Evolutionary conservation across 352 stramenopile genomes (phyloP), one percentile per base, ranked within the genome.

Genomic region (Phytophthora aleatoria): DNA sequence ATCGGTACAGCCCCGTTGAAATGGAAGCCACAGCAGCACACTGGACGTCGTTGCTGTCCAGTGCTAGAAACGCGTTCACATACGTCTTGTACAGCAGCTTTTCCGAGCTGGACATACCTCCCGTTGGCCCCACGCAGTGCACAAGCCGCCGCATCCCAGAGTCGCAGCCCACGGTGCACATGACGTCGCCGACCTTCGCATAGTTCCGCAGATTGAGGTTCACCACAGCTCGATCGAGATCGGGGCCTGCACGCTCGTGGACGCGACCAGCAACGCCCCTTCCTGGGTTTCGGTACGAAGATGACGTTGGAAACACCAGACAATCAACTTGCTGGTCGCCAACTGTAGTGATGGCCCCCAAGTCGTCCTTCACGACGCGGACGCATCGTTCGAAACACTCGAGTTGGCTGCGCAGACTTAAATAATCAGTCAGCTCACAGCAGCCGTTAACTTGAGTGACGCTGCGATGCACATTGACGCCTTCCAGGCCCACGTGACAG

Each of bases 301-400:
- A 9, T 5, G 79, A 82, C 44, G 83, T 89, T 11, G 81, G 81
- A 41, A 92, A 91, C 35, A 75, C 71, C 7, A 94, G 59, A 50
- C 83, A 91, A 31, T 94, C 83, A 11, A 94, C 56, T 5, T 43
- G 31, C 5, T 62, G 13, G 2, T 47, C 64, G 16, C 68, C 66
- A 8, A 81, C 60, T 7, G 51, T 39, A 0, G 47, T 64, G 47
- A 90, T 79, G 12, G 33, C 57, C 15, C 71, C 69, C 48, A 94
- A 47, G 44, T 92, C 74, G 1, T 72, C 81, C 20, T 74, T 44
- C 8, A 83, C 31, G n/a, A 90, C 71, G 5, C 57, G 7, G 7
- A 87, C 60, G 39, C 64, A 69, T 16, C 56, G 27, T 8, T 61
- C 43, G 42, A 91, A 83, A n/a, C 54, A 53, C 35, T 80, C 71